phyloP scores from a whole-genome alignment of 2,329 filamentous ascomycete genomes.

The Penicillium sp. region DNA sequence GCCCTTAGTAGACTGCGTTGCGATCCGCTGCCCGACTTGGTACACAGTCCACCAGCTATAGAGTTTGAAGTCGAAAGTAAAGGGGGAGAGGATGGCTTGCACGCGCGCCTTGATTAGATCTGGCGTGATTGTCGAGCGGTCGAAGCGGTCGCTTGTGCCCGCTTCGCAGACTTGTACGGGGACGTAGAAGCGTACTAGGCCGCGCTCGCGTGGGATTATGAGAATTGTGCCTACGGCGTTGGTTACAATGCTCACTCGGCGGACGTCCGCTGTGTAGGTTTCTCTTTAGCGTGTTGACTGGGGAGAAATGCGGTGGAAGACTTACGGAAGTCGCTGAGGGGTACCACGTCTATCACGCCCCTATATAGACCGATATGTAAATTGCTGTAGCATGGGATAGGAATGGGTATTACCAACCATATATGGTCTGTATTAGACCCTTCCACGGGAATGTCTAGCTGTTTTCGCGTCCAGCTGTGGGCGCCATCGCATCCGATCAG shows the following conservation, averaged over 20 bases:
- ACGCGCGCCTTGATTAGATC: slow-evolving; percentile 19
- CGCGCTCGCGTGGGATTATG: slow-evolving; percentile 24
- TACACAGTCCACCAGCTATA: slow-evolving; percentile 27
- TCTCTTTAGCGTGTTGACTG: background rate
- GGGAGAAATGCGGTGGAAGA: background rate
- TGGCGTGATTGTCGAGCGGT: slow-evolving; percentile 21
- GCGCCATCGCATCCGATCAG: slow-evolving; percentile 69
- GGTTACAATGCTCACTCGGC: slow-evolving; percentile 56
- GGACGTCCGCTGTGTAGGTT: slow-evolving; percentile 47
- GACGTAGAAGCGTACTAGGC: slow-evolving; percentile 24
- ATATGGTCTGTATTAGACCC: slow-evolving; percentile 52
- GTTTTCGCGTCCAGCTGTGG: slow-evolving; percentile 62
- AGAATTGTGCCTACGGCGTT: slow-evolving; percentile 50
- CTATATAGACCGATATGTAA: slow-evolving; percentile 7
- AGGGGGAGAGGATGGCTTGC: slow-evolving; percentile 19
- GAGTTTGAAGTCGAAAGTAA: slow-evolving; percentile 21
- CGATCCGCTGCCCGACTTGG: slow-evolving; percentile 24
- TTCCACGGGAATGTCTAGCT: slow-evolving; percentile 57
- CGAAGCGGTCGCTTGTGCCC: slow-evolving; percentile 9
- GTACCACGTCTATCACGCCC: slow-evolving; percentile 53
- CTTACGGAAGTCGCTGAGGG: slow-evolving; percentile 45
- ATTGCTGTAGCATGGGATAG: background rate
- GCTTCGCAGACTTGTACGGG: slow-evolving; percentile 20
- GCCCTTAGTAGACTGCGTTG: slow-evolving; percentile 16
- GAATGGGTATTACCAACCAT: slow-evolving; percentile 27